These are phyloP conservation scores for Ophiocordyceps unilateralis DNA, from an alignment of 2,329 filamentous ascomycete species.

Conservation along the genomic window DNA sequence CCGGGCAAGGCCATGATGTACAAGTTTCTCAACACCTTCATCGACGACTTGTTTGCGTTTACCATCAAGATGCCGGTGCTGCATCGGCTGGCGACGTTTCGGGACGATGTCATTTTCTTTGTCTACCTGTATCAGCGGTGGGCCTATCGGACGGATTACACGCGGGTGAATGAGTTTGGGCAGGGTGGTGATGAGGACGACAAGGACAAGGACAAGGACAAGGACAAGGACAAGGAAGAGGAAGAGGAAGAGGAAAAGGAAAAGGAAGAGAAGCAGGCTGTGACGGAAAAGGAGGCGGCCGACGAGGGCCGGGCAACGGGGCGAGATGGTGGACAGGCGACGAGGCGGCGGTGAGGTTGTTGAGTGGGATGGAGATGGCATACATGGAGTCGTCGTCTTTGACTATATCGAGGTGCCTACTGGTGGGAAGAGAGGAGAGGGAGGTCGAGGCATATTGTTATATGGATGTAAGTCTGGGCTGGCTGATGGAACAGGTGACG, in stretches of 20 bases:
- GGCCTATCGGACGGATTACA: constrained; percentile 84
- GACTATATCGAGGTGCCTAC: no score
- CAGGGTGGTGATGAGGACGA: constrained; percentile 90
- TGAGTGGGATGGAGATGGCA: background rate
- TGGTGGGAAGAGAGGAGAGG: no score
- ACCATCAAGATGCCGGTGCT: constrained; percentile 98
- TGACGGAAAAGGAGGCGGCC: constrained; percentile 16
- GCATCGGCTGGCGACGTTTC: constrained; percentile 77
- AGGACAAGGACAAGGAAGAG: constrained; percentile 16
- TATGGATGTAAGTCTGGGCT: no score
- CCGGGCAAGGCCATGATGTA: constrained; percentile 92
- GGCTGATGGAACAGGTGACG: no score
- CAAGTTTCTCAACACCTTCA: constrained; percentile 97
- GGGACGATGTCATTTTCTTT: constrained; percentile 97
- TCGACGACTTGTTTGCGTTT: constrained; percentile 95
- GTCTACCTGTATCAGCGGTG: constrained; percentile 90
- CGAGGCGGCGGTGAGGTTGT: constrained; percentile 21
- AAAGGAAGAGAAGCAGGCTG: constrained; percentile 15
- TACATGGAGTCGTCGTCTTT: background rate
- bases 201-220: constrained; percentile 9
- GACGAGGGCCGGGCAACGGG: constrained; percentile 30
- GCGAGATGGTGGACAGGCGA: constrained; percentile 26
- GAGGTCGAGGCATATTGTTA: no score
- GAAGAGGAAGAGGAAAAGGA: constrained; percentile 22
- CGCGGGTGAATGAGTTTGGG: constrained; percentile 89